A percentile compares a stretch with the other conserved stretches of the same genome.
Conservation (phyloP, 176 grass and related monocot species). For the Raddia guianensis region DNA sequence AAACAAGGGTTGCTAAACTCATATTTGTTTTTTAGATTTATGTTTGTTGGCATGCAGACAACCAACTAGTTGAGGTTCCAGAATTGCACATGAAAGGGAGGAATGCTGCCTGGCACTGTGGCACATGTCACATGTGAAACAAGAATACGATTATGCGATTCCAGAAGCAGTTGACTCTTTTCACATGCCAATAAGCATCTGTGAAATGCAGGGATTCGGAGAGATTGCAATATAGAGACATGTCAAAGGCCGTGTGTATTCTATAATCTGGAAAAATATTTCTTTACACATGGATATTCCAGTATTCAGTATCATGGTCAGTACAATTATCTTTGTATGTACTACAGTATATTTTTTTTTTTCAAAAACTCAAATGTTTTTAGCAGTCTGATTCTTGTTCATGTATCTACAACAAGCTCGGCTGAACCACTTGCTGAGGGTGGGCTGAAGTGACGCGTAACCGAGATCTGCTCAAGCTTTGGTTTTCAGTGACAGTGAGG, state of each 20-base stretch:
- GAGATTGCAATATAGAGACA: neutral
- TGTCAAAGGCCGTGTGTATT: neutral
- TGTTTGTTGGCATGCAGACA: neutral
- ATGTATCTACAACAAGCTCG: neutral
- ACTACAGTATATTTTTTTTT: slow-evolving; percentile 21
- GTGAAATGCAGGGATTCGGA: neutral
- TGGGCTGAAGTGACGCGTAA: neutral
- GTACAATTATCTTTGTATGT: neutral
- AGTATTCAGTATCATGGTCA: neutral
- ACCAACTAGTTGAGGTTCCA: neutral
- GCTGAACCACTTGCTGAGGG: neutral
- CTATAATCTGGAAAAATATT: neutral
- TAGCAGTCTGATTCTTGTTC: neutral
- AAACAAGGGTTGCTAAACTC: neutral
- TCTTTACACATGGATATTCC: slow-evolving; percentile 13
- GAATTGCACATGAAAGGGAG: neutral
- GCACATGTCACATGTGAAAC: neutral
- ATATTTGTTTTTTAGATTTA: neutral
- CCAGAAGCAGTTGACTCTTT: neutral
- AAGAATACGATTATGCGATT: neutral
- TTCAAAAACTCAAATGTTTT: neutral
- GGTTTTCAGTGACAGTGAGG: neutral
- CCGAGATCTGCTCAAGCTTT: neutral
- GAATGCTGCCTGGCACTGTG: neutral
- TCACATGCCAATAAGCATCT: neutral